Evolutionary conservation across 768 basidiomycete species (phyloP).

Genomic region (Cantharellus anzutake): DNA sequence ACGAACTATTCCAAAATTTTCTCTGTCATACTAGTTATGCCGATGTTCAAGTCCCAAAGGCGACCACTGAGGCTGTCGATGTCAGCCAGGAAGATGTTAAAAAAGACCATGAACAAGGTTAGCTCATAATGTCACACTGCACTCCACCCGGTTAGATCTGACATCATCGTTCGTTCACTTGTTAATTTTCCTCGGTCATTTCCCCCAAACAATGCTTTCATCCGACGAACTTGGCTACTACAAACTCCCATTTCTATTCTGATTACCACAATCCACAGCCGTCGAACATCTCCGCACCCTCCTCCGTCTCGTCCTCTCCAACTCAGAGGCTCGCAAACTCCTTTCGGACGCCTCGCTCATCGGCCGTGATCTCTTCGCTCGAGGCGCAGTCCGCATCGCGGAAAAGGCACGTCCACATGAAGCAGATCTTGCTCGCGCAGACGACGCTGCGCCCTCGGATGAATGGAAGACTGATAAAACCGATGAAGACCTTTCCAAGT

Average conservation of each 20-base stretch:
- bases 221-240: no score
- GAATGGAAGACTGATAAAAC: constrained; percentile 25
- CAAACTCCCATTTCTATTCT: background rate
- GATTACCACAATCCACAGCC: constrained; percentile 27
- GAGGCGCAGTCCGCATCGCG: constrained; percentile 50
- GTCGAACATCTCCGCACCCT: constrained; percentile 77
- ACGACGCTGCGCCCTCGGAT: constrained; percentile 49
- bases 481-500: background rate
- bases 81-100: constrained; percentile 35
- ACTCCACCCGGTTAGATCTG: no score
- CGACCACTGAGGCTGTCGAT: constrained; percentile 25
- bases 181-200: no score
- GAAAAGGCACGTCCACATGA: constrained; percentile 44
- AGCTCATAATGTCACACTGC: constrained; percentile 6
- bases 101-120: constrained; percentile 46
- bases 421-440: constrained; percentile 40
- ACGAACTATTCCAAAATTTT: constrained; percentile 86
- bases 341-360: constrained; percentile 58
- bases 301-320: constrained; percentile 71
- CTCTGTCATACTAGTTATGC: constrained; percentile 58
- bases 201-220: background rate
- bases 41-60: constrained; percentile 24
- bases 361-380: constrained; percentile 69
- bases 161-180: no score
- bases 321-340: constrained; percentile 83